phyloP scores from a whole-genome alignment of 495 filamentous ascomycete species.

The Trichocladium antarcticum region DNA sequence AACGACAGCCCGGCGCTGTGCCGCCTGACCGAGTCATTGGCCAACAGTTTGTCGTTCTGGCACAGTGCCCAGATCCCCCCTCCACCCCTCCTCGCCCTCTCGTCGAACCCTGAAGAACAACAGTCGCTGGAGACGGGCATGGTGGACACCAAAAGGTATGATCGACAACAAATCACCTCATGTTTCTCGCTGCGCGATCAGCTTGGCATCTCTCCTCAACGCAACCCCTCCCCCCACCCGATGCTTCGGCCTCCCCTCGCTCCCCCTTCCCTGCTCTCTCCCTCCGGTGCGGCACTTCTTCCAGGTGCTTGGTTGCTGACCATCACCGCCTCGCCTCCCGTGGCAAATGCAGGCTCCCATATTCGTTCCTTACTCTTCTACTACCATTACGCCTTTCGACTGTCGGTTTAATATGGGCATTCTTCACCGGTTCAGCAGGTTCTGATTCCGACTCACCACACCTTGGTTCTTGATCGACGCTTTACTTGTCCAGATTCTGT shows the following conservation, averaged over 20 bases:
- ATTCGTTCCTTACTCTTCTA: conserved; percentile 29
- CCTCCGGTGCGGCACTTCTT: conserved; percentile 25
- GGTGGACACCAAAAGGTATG: conserved; percentile 46
- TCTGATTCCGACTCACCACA: conserved; percentile 36
- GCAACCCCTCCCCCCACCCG: conserved; percentile 37
- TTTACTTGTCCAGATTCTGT: conserved; percentile 12
- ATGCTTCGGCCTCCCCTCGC: conserved; percentile 20
- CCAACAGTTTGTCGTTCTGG: conserved; percentile 6
- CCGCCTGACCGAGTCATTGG: conserved; percentile 14
- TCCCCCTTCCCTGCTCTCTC: conserved; percentile 21
- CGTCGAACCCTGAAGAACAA: conserved; percentile 3
- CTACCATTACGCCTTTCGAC: conserved; percentile 19
- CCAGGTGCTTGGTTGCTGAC: conserved; percentile 37
- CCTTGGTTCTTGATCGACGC: conserved; percentile 5
- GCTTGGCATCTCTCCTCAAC: conserved; percentile 36
- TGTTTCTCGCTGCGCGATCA: conserved; percentile 31
- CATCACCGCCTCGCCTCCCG: conserved; percentile 24
- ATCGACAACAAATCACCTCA: conserved; percentile 36
- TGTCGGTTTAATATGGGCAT: conserved; percentile 20
- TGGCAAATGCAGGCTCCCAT: conserved; percentile 36
- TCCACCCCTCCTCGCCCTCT: neutral
- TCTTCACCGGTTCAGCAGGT: conserved; percentile 44
- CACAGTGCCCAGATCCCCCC: neutral
- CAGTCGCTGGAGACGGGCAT: conserved; percentile 37
- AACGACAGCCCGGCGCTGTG: neutral